phyloP scores from a whole-genome alignment of 2,329 filamentous ascomycete species.

The Aspergillus eucalypticola region DNA sequence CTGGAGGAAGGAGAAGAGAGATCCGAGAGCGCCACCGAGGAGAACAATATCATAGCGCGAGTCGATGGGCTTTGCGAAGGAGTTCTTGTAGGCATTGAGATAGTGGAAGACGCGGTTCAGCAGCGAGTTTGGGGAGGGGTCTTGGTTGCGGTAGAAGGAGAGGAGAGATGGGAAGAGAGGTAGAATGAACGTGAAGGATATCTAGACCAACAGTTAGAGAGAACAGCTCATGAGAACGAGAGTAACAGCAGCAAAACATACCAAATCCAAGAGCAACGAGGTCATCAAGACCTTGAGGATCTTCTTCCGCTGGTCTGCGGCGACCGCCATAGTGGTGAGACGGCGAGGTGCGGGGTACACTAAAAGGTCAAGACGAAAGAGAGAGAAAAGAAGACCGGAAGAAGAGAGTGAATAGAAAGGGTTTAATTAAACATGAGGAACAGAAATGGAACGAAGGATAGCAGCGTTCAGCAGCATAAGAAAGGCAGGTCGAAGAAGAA shows the following conservation, averaged over 20 bases:
- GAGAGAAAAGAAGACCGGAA: constrained; percentile 19
- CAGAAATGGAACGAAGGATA: constrained; percentile 11
- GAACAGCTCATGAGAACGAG: not conserved
- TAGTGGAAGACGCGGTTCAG: constrained; percentile 77
- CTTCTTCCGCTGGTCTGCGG: constrained; percentile 64
- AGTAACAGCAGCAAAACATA: constrained; percentile 48
- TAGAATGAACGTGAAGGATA: constrained; percentile 98
- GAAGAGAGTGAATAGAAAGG: constrained; percentile 3
- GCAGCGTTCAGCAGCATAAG: not conserved
- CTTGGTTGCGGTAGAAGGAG: constrained; percentile 90
- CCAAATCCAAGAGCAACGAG: constrained; percentile 85
- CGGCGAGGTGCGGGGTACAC: not conserved
- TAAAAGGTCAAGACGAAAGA: not conserved
- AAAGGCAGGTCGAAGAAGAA: not conserved
- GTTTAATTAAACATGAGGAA: constrained; percentile 21
- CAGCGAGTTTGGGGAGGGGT: constrained; percentile 64
- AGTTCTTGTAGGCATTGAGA: constrained; percentile 91
- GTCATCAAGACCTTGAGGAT: constrained; percentile 86
- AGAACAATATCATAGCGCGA: constrained; percentile 96
- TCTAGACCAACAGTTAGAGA: constrained; percentile 54
- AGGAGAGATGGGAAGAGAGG: constrained; percentile 93
- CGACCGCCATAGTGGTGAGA: constrained; percentile 34
- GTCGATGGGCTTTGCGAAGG: constrained; percentile 89
- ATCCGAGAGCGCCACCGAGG: constrained; percentile 88
- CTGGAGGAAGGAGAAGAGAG: constrained; percentile 89